Evolutionary conservation across 2,329 filamentous ascomycete species (phyloP).

Genomic region (Aspergillus latus): DNA sequence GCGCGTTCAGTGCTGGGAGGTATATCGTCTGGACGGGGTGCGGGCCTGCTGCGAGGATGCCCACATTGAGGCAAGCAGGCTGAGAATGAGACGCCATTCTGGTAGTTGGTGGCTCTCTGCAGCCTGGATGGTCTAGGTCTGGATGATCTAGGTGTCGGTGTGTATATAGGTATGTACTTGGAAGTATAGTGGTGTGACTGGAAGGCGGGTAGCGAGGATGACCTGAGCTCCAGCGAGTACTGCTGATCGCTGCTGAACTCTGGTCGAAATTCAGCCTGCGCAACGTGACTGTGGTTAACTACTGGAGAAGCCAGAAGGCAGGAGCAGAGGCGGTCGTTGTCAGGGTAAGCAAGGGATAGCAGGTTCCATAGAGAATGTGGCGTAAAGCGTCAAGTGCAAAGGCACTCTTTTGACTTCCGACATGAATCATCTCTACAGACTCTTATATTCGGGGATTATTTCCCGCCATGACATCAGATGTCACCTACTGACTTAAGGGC

Average conservation of each 20-base stretch:
- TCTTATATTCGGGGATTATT: not conserved
- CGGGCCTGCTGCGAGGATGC: constrained; percentile 37
- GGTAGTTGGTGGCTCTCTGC: not conserved
- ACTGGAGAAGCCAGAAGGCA: not conserved
- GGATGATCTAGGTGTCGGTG: too few species aligned
- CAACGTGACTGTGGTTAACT: too few species aligned
- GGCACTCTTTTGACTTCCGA: not conserved
- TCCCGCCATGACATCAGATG: constrained; percentile 7
- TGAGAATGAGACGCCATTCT: constrained; percentile 19
- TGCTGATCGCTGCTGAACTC: too few species aligned
- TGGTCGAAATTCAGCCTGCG: too few species aligned
- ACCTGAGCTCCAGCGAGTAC: too few species aligned
- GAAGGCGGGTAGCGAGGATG: not conserved
- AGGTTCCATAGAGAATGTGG: not conserved
- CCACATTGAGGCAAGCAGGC: constrained; percentile 30
- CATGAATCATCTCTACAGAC: not conserved
- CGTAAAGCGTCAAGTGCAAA: not conserved
- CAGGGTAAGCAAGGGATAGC: not conserved
- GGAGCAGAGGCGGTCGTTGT: not conserved
- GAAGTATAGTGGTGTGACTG: not conserved
- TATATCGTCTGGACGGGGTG: constrained; percentile 56
- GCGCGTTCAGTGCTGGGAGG: constrained; percentile 52
- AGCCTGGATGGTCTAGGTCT: too few species aligned
- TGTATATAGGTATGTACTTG: not conserved
- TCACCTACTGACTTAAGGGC: not conserved